A percentile compares a stretch with the other conserved stretches of the same genome.
Evolutionary conservation across 768 basidiomycete species (phyloP).

Genomic region (Mrakia gelida): DNA sequence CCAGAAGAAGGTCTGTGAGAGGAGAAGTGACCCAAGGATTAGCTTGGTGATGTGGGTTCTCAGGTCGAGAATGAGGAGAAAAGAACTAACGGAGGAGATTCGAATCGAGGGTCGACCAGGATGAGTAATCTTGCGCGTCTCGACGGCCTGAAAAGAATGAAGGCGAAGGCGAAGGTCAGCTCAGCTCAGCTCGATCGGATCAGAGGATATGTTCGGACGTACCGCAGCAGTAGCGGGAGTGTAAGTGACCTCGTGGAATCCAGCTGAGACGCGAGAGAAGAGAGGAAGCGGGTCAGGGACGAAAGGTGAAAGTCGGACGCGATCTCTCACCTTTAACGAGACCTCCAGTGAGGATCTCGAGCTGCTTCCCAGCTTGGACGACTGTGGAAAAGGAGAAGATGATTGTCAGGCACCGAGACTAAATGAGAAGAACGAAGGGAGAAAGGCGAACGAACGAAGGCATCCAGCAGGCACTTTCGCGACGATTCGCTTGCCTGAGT

Average conservation of each 20-base stretch:
- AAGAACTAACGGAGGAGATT: constrained; percentile 65
- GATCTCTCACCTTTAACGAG: constrained; percentile 55
- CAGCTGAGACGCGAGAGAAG: constrained; percentile 50
- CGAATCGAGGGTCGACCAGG: constrained; percentile 82
- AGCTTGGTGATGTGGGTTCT: not conserved
- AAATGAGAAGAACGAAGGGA: not conserved
- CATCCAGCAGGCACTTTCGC: constrained; percentile 79
- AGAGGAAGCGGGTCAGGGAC: not conserved
- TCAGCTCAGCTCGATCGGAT: not conserved
- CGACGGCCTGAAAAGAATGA: not conserved
- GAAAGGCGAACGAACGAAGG: constrained; percentile 44
- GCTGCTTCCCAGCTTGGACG: constrained; percentile 92
- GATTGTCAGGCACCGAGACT: too few relatives aligned
- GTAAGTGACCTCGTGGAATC: constrained; percentile 91
- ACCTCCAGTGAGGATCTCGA: constrained; percentile 70
- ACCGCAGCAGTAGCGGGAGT: constrained; percentile 65
- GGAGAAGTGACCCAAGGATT: not conserved
- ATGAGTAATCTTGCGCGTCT: constrained; percentile 17
- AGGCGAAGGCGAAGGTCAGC: not conserved
- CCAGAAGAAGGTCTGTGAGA: constrained; percentile 57
- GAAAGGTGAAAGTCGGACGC: not conserved
- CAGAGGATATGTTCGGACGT: not conserved
- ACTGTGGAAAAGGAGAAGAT: constrained; percentile 42
- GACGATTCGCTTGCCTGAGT: constrained; percentile 81
- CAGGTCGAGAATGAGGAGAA: not conserved